These are phyloP conservation scores for Talinum fruticosum DNA, from an alignment of 148 eudicot species.

Conservation along the genomic window DNA sequence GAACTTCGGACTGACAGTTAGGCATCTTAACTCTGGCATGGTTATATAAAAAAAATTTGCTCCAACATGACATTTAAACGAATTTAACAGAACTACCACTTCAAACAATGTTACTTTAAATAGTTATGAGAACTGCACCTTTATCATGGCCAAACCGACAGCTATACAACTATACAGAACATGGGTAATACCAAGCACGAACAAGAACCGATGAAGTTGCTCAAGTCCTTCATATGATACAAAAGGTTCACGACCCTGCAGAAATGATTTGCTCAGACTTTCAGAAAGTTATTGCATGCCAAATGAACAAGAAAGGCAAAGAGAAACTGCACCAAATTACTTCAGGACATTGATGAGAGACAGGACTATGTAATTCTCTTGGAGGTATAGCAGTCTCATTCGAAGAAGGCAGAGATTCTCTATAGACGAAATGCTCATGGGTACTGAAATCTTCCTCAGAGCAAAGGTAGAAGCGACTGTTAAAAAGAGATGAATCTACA, in stretches of 20 bases:
- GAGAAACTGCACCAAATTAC: constrained; percentile 32
- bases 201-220: constrained; percentile 94
- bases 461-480: constrained; percentile 74
- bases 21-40: background rate
- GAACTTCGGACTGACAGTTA: background rate
- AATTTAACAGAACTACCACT: background rate
- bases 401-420: constrained; percentile 28
- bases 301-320: background rate
- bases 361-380: constrained; percentile 36
- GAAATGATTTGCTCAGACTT: background rate
- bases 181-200: constrained; percentile 95
- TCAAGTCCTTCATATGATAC: constrained; percentile 96
- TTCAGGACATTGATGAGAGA: constrained; percentile 58
- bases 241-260: constrained; percentile 94
- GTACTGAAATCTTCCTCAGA: constrained; percentile 62
- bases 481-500: constrained; percentile 85
- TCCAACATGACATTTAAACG: background rate
- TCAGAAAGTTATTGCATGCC: background rate
- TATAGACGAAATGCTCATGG: constrained; percentile 28
- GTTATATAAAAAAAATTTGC: background rate
- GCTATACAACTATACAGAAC: constrained; percentile 81
- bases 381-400: constrained; percentile 63
- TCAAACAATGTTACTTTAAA: background rate
- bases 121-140: constrained; percentile 43
- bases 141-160: constrained; percentile 88